A percentile compares a stretch with the other conserved stretches of the same genome.
Conservation (phyloP, 352 stramenopile species). For the Globisporangium sylvaticum region DNA sequence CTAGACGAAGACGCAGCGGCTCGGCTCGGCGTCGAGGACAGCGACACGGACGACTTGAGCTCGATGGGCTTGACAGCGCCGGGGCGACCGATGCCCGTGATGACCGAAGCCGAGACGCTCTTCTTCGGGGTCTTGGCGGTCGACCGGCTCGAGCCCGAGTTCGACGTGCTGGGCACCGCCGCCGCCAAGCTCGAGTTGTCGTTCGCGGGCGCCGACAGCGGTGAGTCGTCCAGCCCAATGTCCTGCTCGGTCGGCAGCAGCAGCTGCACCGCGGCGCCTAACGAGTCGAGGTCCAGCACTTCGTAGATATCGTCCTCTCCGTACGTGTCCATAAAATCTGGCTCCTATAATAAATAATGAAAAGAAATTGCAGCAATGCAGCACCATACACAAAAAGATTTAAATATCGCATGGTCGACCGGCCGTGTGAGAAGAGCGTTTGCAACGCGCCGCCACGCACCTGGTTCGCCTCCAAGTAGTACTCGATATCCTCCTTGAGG, state of each 20-base stretch:
- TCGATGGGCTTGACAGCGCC: conserved; percentile 75
- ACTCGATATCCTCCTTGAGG: conserved; percentile 97
- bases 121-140: conserved; percentile 69
- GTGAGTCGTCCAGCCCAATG: conserved; percentile 55
- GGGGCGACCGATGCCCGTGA: conserved; percentile 70
- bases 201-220: conserved; percentile 5
- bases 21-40: conserved; percentile 41
- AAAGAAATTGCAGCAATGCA: background rate
- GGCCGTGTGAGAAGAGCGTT: background rate
- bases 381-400: background rate
- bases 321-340: conserved; percentile 92
- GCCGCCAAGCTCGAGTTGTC: conserved; percentile 15
- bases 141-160: conserved; percentile 17
- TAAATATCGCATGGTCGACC: background rate
- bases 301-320: conserved; percentile 95
- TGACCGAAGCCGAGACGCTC: conserved; percentile 44
- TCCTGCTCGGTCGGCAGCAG: conserved; percentile 69
- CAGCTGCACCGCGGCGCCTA: conserved; percentile 71
- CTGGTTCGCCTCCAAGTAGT: conserved; percentile 95
- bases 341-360: conserved; percentile 44
- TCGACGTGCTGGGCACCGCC: background rate
- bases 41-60: conserved; percentile 65
- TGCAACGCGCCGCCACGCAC: conserved; percentile 10
- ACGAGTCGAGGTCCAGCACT: conserved; percentile 90
- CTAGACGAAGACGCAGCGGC: conserved; percentile 23